phyloP scores from a whole-genome alignment of 441 rosid species.

The Gossypium armourianum region DNA sequence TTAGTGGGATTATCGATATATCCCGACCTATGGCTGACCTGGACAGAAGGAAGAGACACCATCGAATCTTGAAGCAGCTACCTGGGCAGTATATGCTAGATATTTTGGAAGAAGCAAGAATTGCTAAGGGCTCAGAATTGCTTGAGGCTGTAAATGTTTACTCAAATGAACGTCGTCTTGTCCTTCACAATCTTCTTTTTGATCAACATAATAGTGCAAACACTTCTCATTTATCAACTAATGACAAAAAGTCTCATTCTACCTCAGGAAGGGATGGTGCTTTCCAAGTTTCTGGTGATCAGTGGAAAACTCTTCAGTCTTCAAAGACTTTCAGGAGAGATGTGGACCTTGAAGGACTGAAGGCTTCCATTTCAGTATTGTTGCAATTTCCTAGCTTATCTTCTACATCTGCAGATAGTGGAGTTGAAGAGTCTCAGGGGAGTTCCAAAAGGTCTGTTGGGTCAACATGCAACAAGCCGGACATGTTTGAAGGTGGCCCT shows the following conservation, averaged over 20 bases:
- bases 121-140: slow-evolving; percentile 53
- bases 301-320: slow-evolving; percentile 37
- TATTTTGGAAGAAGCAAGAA: slow-evolving; percentile 54
- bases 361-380: slow-evolving; percentile 57
- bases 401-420: slow-evolving; percentile 34
- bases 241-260: slow-evolving; percentile 36
- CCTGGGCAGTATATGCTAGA: slow-evolving; percentile 58
- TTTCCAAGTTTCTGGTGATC: slow-evolving; percentile 36
- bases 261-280: slow-evolving; percentile 28
- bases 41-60: slow-evolving; percentile 64
- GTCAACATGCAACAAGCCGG: slow-evolving; percentile 43
- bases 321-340: slow-evolving; percentile 36
- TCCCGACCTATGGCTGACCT: slow-evolving; percentile 36
- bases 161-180: slow-evolving; percentile 75
- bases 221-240: slow-evolving; percentile 27
- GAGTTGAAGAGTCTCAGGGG: slow-evolving; percentile 57
- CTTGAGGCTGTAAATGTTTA: slow-evolving; percentile 54
- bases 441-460: slow-evolving; percentile 58
- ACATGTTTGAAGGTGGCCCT: slow-evolving; percentile 47
- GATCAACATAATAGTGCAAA: slow-evolving; percentile 26
- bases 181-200: slow-evolving; percentile 40
- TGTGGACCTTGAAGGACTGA: slow-evolving; percentile 47
- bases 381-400: slow-evolving; percentile 59
- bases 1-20: slow-evolving; percentile 76
- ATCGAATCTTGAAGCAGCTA: slow-evolving; percentile 67